A percentile compares a stretch with the other conserved stretches of the same genome.
phyloP scores from a whole-genome alignment of 1,284 basidiomycete species.

The Wallemia ichthyophaga region DNA sequence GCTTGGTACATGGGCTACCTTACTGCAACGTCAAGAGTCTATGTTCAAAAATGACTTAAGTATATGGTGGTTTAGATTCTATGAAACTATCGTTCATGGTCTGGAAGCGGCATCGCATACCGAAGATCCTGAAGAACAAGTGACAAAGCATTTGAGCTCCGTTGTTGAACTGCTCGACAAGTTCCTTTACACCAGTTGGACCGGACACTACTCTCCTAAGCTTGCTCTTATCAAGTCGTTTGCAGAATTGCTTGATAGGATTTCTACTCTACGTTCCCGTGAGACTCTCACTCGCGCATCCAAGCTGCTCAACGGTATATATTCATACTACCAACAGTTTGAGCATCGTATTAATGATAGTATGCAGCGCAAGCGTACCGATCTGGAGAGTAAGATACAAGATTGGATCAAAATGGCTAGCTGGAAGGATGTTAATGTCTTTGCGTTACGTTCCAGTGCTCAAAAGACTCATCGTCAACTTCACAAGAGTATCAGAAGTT shows the following conservation, averaged over 20 bases:
- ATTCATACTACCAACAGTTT: constrained; percentile 37
- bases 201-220: constrained; percentile 52
- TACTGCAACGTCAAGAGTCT: constrained; percentile 40
- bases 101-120: constrained; percentile 23
- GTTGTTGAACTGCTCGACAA: constrained; percentile 53
- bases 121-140: constrained; percentile 13
- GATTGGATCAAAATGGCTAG: constrained; percentile 80
- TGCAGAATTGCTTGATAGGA: constrained; percentile 22
- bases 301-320: constrained; percentile 33
- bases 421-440: constrained; percentile 93
- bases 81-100: constrained; percentile 44
- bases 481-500: constrained; percentile 71
- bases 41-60: constrained; percentile 32
- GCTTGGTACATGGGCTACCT: constrained; percentile 50
- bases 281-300: constrained; percentile 14
- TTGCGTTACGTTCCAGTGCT: constrained; percentile 73
- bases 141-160: constrained; percentile 29
- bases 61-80: constrained; percentile 77
- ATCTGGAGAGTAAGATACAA: constrained; percentile 50
- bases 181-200: constrained; percentile 42
- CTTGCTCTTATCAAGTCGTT: constrained; percentile 43
- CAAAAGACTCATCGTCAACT: constrained; percentile 68
- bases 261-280: constrained; percentile 4
- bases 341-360: constrained; percentile 21
- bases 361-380: constrained; percentile 28